Conservation (phyloP, 306 rosid species). For the Trifolium pratense region DNA sequence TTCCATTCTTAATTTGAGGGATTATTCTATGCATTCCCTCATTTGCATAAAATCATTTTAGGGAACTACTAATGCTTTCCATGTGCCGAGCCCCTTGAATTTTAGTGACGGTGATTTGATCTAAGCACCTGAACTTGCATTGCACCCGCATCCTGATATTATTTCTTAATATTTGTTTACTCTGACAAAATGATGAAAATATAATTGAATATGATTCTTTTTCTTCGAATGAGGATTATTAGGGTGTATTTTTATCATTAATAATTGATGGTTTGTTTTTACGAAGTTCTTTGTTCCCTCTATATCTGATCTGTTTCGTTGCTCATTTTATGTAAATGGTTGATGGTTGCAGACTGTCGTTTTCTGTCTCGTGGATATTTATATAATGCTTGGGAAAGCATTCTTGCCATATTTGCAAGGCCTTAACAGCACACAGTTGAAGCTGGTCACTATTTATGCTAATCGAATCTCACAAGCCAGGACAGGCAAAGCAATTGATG, state of each 20-base stretch:
- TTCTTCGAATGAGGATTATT: constrained; percentile 34
- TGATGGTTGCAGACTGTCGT: constrained; percentile 88
- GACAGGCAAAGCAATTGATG: constrained; percentile 71
- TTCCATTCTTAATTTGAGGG: not conserved
- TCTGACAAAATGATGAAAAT: not conserved
- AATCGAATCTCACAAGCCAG: constrained; percentile 97
- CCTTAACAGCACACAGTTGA: constrained; percentile 90
- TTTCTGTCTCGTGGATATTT: constrained; percentile 95
- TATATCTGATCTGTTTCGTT: not conserved
- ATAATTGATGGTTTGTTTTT: constrained; percentile 14
- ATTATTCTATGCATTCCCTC: constrained; percentile 3
- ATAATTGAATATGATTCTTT: constrained; percentile 15
- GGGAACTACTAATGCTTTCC: constrained; percentile 10
- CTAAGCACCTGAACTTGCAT: constrained; percentile 18
- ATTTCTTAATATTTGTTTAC: not conserved
- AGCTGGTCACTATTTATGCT: constrained; percentile 94
- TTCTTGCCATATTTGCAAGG: constrained; percentile 95
- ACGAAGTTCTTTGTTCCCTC: not conserved
- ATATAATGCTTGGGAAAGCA: constrained; percentile 96
- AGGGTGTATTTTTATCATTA: not conserved
- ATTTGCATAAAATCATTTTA: not conserved
- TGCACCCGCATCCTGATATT: not conserved
- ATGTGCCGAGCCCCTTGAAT: not conserved
- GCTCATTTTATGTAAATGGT: constrained; percentile 39
- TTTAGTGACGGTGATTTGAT: not conserved